Percentiles rank a stretch among this genome's conserved stretches.
phyloP scores from a whole-genome alignment of 78 protist species.

The Cavenderia fasciculata region DNA sequence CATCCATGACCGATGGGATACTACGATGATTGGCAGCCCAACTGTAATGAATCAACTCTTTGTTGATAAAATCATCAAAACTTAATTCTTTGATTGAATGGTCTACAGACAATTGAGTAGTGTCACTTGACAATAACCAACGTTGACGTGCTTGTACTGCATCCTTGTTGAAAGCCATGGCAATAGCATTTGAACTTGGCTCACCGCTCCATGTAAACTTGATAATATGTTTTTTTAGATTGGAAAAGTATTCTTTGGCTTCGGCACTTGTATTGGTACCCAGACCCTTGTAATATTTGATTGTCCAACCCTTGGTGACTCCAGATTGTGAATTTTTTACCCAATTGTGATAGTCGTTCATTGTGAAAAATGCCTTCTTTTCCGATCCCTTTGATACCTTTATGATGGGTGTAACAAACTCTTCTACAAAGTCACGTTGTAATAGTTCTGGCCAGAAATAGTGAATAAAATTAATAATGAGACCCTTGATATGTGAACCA shows the following conservation, averaged over 20 bases:
- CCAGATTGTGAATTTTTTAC: background rate
- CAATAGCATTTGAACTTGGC: slow-evolving; percentile 63
- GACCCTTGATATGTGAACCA: slow-evolving; percentile 99
- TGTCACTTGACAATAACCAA: slow-evolving; percentile 90
- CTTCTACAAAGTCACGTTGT: slow-evolving; percentile 91
- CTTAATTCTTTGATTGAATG: slow-evolving; percentile 46
- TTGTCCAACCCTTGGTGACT: slow-evolving; percentile 63
- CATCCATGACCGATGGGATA: slow-evolving; percentile 98
- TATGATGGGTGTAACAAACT: slow-evolving; percentile 99
- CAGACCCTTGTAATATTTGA: slow-evolving; percentile 99
- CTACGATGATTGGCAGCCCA: slow-evolving; percentile 94
- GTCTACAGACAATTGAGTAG: slow-evolving; percentile 16
- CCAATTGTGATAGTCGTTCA: slow-evolving; percentile 94
- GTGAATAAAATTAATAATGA: slow-evolving; percentile 98
- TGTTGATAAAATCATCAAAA: slow-evolving; percentile 71
- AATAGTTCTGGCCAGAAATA: slow-evolving; percentile 97
- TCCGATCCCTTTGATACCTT: slow-evolving; percentile 77
- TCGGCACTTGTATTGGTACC: slow-evolving; percentile 96
- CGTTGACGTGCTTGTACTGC: slow-evolving; percentile 91
- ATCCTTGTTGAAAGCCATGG: slow-evolving; percentile 91
- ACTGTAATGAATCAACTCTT: slow-evolving; percentile 96
- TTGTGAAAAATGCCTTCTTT: slow-evolving; percentile 20
- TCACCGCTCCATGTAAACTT: slow-evolving; percentile 79
- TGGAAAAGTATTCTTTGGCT: slow-evolving; percentile 96
- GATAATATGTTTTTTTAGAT: slow-evolving; percentile 87